A percentile compares a stretch with the other conserved stretches of the same genome.
Evolutionary conservation across 495 filamentous ascomycete genomes (phyloP).

Genomic region (Peziza echinospora): DNA sequence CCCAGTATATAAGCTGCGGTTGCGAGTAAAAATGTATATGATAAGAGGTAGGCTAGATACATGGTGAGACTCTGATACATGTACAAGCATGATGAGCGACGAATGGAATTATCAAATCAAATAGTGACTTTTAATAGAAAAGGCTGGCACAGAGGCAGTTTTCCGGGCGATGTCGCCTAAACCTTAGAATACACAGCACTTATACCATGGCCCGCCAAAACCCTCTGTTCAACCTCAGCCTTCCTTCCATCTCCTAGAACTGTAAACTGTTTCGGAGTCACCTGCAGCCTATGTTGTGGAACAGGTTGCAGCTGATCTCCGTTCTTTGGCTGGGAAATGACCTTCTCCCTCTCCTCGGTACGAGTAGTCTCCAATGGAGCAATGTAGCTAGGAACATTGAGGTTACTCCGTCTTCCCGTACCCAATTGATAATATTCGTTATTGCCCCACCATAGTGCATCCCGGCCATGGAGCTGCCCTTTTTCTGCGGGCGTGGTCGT

Average conservation of each 20-base stretch:
- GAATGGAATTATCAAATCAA: too few relatives aligned
- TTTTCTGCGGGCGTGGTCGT: slow-evolving; percentile 35
- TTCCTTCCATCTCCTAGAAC: slow-evolving; percentile 32
- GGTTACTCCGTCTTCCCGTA: slow-evolving; percentile 69
- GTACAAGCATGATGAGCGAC: too few relatives aligned
- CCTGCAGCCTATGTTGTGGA: slow-evolving; percentile 56
- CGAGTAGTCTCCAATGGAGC: slow-evolving; percentile 31
- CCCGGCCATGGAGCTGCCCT: slow-evolving; percentile 53
- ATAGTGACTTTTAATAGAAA: too few relatives aligned
- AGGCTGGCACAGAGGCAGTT: too few relatives aligned
- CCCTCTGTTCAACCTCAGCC: slow-evolving; percentile 61
- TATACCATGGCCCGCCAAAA: slow-evolving; percentile 67
- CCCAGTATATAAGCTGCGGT: too few relatives aligned
- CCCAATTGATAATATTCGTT: slow-evolving; percentile 89
- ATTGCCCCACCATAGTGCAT: slow-evolving; percentile 79
- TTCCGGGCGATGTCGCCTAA: not conserved
- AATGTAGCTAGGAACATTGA: slow-evolving; percentile 51
- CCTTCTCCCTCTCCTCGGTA: slow-evolving; percentile 24
- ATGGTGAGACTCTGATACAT: too few relatives aligned
- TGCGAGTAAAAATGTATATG: too few relatives aligned
- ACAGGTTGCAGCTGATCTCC: slow-evolving; percentile 2
- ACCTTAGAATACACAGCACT: slow-evolving; percentile 36
- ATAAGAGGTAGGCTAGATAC: too few relatives aligned
- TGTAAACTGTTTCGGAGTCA: slow-evolving; percentile 56
- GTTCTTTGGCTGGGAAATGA: slow-evolving; percentile 6